A percentile compares a stretch with the other conserved stretches of the same genome.
phyloP scores from a whole-genome alignment of 768 basidiomycete genomes.

The Russula sp. region DNA sequence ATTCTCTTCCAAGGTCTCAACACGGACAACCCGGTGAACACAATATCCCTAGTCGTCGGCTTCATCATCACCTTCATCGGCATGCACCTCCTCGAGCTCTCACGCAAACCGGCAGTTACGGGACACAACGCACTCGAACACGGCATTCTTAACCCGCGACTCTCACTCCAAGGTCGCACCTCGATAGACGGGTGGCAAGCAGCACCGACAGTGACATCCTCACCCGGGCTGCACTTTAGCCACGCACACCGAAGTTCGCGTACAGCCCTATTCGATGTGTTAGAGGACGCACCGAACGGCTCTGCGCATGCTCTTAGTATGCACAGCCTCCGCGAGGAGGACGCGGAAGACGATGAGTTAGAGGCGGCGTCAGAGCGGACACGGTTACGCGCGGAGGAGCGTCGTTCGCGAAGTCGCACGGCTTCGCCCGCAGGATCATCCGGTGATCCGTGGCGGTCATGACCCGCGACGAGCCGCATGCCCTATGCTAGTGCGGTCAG shows the following conservation, averaged over 20 bases:
- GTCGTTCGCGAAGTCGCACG: slow-evolving; percentile 18
- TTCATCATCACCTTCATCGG: slow-evolving; percentile 94
- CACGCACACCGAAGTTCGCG: slow-evolving; percentile 57
- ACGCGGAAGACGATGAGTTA: slow-evolving; percentile 49
- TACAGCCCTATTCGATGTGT: slow-evolving; percentile 71
- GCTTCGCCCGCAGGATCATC: slow-evolving; percentile 13
- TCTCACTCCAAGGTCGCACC: slow-evolving; percentile 76
- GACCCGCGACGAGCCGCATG: neutral
- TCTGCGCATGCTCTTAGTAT: slow-evolving; percentile 50
- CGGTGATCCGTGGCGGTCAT: slow-evolving; percentile 16
- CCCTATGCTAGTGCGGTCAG: neutral
- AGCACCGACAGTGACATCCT: slow-evolving; percentile 30
- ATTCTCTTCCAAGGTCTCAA: slow-evolving; percentile 98
- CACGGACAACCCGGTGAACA: slow-evolving; percentile 76
- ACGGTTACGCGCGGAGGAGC: slow-evolving; percentile 42
- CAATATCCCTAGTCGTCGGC: slow-evolving; percentile 82
- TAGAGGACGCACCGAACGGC: slow-evolving; percentile 52
- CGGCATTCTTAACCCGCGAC: slow-evolving; percentile 71
- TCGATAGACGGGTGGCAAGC: slow-evolving; percentile 77
- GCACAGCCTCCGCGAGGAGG: slow-evolving; percentile 61
- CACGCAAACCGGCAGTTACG: slow-evolving; percentile 53
- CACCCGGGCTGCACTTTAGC: slow-evolving; percentile 35
- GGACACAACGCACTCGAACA: slow-evolving; percentile 58
- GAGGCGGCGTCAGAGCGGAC: slow-evolving; percentile 46
- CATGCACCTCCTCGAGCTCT: slow-evolving; percentile 89